Evolutionary conservation across 495 filamentous ascomycete species (phyloP), one percentile per base, ranked within the genome.

Genomic region (Bacidia gigantensis): DNA sequence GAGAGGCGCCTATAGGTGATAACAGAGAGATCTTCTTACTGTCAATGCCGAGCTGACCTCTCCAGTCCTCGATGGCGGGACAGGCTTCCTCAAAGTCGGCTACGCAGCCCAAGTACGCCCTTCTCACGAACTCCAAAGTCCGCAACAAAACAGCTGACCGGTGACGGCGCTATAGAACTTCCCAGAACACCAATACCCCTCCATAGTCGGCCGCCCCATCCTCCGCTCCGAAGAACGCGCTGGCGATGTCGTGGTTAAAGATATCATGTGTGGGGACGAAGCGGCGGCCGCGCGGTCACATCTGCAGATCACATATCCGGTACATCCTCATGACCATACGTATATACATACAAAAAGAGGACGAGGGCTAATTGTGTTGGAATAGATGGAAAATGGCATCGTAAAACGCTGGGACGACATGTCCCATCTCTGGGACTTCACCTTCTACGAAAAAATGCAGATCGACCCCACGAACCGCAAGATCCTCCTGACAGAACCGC

Each of bases 181-280:
- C 70, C 92, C 92, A 63, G 90, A 96, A 75, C 84, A 89, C 68
- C 92, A 97, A 71, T 96, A 86, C 74, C 92, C 92, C 49, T 95
- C 89, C 60, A 96, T 97, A 70, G 88, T 99, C 71, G 92, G 92
- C 65, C 86, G 93, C 60, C 92, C 92, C 46, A 97, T 99, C 68
- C 75, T 99, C 61, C 89, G 92, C 67, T 85, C 89, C 59, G 92
- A 99, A 71, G 92, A 99, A 68, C 76, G 80, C 63, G 68, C 73
- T 60, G 80, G 74, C 53, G 82, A 85, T 62, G 77, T 86, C 58
- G 74, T 89, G 56, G 86, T 99, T 65, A 96, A 96, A 76, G 92
- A 99, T 75, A 96, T 99, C 62, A 99, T 99, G 92, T 95, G 89
- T 73, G 92, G 92, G 59, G 93, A 99, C 72, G 92, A 99, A 71